Evolutionary conservation across 345 rosid genomes (phyloP), one percentile per base, ranked within the genome.

Genomic region (Barbarea vulgaris): DNA sequence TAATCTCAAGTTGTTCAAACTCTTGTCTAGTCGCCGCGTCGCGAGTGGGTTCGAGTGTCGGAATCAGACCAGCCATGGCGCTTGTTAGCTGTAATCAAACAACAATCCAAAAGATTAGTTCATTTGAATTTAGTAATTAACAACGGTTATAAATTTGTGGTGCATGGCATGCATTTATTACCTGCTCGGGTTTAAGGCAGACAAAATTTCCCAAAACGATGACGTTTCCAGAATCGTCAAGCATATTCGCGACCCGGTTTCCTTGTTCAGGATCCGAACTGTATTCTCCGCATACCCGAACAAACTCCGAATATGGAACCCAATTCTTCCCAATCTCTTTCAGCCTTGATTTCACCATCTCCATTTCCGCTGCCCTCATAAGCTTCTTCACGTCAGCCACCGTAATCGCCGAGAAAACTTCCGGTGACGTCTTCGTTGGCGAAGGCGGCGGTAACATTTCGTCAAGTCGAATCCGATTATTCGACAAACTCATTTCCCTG

Each of bases 301-400:
- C 83, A 54, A 86, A 86, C 39, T 93, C 99, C 48, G 88, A 57
- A 65, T 81, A 85, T n/a, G 87, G 31, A 41, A 95, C 79, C 93
- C 91, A 92, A 15, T 11, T 65, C 28, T 82, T 83, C 61, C 84
- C 88, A 24, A 80, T 81, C 55, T 76, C 85, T 73, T 88, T 82
- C 77, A 93, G 73, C 86, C 72, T 86, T 72, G 87, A 74, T 81
- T 91, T 92, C 71, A 90, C 85, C 78, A 70, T 69, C 78, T 90
- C 97, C 83, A 93, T 47, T 75, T 85, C 96, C 73, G 89, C 93
- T 67, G 82, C 94, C 76, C 73, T 84, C 76, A 93, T 69, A 48
- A 95, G 70, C 89, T 93, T 95, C 90, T 84, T 89, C 82, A 86
- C 91, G 22, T 87, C 96, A 69, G 69, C 87, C 74, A 79, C 88